Conservation (phyloP, 78 protist species). For the Goniomonas avonlea region DNA sequence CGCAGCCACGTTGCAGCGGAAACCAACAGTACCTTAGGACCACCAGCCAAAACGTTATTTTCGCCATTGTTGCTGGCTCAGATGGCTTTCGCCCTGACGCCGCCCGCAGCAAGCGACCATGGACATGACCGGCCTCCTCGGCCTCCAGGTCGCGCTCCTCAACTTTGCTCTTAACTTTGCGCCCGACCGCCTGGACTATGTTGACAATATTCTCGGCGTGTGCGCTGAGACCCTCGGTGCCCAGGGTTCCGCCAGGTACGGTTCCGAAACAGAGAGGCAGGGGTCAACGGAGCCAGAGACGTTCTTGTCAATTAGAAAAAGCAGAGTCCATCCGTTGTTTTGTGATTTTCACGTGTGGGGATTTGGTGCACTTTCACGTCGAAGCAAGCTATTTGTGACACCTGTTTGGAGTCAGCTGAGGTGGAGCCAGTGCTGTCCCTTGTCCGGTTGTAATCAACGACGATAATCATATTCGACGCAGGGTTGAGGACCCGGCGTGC, state of each 20-base stretch:
- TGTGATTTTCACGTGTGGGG: not conserved
- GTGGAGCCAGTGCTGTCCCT: too few relatives aligned
- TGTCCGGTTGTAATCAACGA: not conserved
- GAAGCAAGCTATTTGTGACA: too few relatives aligned
- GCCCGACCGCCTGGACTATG: slow-evolving; percentile 62
- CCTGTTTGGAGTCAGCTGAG: too few relatives aligned
- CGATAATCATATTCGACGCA: not conserved
- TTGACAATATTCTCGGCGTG: slow-evolving; percentile 21
- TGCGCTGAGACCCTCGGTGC: not conserved
- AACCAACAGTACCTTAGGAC: too few relatives aligned
- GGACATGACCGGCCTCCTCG: not conserved
- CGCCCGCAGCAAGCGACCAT: not conserved
- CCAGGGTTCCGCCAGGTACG: not conserved
- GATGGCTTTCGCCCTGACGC: too few relatives aligned
- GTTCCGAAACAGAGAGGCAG: not conserved
- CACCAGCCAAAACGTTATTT: too few relatives aligned
- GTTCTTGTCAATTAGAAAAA: not conserved
- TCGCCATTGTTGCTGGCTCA: too few relatives aligned
- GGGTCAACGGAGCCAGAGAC: not conserved
- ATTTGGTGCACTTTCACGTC: not conserved
- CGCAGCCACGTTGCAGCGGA: too few relatives aligned
- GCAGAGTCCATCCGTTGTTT: not conserved
- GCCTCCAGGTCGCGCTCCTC: slow-evolving; percentile 60
- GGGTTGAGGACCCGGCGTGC: slow-evolving; percentile 37
- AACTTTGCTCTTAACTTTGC: slow-evolving; percentile 65